Evolutionary conservation across 2,329 filamentous ascomycete genomes (phyloP).

Genomic region (Microdochium bolleyi): DNA sequence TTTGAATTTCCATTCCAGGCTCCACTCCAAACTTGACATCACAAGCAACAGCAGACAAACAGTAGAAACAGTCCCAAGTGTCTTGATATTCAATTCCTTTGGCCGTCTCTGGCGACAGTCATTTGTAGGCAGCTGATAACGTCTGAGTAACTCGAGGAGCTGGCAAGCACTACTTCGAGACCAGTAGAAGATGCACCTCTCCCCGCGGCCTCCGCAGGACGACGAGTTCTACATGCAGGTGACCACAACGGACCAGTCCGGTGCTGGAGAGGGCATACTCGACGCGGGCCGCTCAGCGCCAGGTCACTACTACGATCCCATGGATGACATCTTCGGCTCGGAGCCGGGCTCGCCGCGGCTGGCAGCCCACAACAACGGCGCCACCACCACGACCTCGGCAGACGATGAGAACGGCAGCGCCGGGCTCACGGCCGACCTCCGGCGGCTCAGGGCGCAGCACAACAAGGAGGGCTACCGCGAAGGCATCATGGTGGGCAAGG

Average conservation of each 20-base stretch:
- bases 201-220: neutral
- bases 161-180: too few species aligned
- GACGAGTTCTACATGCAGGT: neutral
- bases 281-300: neutral
- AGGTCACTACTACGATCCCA: neutral
- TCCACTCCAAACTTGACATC: neutral
- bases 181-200: neutral
- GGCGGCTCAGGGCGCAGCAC: conserved; percentile 67
- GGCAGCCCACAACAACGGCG: neutral
- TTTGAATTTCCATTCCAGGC: neutral
- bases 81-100: too few species aligned
- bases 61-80: too few species aligned
- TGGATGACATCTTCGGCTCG: neutral
- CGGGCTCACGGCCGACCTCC: conserved; percentile 52
- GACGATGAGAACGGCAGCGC: conserved; percentile 22
- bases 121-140: too few species aligned
- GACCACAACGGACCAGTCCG: neutral
- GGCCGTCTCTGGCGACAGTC: too few species aligned
- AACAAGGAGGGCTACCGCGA: conserved; percentile 85
- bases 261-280: neutral
- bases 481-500: conserved; percentile 71
- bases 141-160: too few species aligned
- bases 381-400: neutral
- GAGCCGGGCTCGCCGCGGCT: neutral
- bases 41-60: neutral